Evolutionary conservation across 306 rosid genomes (phyloP), one percentile per base, ranked within the genome.

Genomic region (Boehmeria nivea): DNA sequence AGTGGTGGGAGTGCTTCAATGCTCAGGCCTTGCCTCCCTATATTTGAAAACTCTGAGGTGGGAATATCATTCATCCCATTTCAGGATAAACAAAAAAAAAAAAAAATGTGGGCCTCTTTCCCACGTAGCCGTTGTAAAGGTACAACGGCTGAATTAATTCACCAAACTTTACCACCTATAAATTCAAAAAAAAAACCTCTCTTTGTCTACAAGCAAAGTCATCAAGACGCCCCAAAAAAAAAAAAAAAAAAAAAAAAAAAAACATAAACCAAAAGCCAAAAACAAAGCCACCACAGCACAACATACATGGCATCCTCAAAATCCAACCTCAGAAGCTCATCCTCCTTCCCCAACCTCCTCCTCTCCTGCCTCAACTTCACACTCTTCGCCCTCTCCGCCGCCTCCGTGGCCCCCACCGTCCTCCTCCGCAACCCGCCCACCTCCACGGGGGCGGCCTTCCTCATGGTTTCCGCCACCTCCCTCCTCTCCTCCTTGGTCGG

Each of bases 381-480:
- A 9, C 81, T 88, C 13, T 84, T 88, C 28, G 56, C 74, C n/a
- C 83, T 88, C 12, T 82, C 96, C 8, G 66, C 63, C 1, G 46
- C 86, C 49, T 88, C 96, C 17, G 52, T 82, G 6, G 83, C 81
- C 21, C 96, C 96, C 24, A 76, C 71, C 0, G 39, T 84, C 48
- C 85, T 88, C 70, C 87, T 88, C 63, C 76, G 81, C 20, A 72
- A 54, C 70, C 94, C 94, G 2, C 96, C 96, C 15, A 88, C 96
- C 2, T 79, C 87, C 0, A 69, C 82, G 18, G 95, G 94, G 16
- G 21, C 74, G 76, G 94, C 96, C 9, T 66, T 84, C 46, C 74
- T 88, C 24, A 60, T 76, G 80, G 84, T 88, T 42, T 84, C 96
- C 0, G 46, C 51, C 43, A 65, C 80, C 60, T 88, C 96, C 3